These are phyloP conservation scores for Phalaenopsis hybrid DNA, from an alignment of 116 monocot species.

Conservation along the genomic window DNA sequence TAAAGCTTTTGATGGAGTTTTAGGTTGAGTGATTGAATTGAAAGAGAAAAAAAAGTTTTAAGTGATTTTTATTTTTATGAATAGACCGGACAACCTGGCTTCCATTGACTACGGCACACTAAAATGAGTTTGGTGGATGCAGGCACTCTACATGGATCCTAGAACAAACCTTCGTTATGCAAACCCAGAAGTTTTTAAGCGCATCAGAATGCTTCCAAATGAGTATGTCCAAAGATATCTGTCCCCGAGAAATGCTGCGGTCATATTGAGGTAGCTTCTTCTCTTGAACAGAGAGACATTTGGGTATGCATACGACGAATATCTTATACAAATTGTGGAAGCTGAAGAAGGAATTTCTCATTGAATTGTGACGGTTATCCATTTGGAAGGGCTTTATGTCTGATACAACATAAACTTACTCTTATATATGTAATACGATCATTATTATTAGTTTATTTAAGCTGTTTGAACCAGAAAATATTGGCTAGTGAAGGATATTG, in stretches of 20 bases:
- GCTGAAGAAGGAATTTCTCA: not conserved
- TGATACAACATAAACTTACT: not conserved
- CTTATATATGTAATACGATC: not conserved
- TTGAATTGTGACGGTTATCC: not conserved
- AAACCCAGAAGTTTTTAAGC: conserved; percentile 65
- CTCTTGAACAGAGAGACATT: not conserved
- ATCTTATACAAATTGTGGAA: not conserved
- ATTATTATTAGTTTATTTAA: no score
- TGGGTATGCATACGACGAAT: not conserved
- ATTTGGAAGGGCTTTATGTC: not conserved
- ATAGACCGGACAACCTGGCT: no score
- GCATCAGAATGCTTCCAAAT: conserved; percentile 65
- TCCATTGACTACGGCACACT: no score
- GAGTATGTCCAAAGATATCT: conserved; percentile 78
- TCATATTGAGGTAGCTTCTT: conserved; percentile 24
- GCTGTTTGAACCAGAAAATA: no score
- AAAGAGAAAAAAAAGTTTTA: no score
- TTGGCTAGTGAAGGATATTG: no score
- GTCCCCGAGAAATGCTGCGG: conserved; percentile 86
- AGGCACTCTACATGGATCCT: conserved; percentile 86
- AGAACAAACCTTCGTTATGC: conserved; percentile 85
- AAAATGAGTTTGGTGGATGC: conserved; percentile 11
- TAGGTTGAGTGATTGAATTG: no score
- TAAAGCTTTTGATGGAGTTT: no score
- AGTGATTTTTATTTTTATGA: no score